These are phyloP conservation scores for Solanum hybrid DNA, from an alignment of 305 asterid genomes.

Conservation along the genomic window DNA sequence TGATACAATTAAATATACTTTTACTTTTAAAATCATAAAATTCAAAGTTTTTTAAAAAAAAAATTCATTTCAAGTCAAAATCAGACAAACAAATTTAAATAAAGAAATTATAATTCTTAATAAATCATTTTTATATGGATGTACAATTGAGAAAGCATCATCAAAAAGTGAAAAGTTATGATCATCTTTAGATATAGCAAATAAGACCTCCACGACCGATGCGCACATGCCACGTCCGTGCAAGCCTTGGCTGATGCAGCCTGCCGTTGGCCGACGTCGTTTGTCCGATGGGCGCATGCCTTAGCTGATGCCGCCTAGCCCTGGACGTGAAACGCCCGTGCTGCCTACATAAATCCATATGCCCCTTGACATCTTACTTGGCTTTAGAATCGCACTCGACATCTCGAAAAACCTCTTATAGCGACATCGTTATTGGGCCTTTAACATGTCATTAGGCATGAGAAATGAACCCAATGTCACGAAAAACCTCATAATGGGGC, in stretches of 20 bases:
- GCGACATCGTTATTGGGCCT: neutral
- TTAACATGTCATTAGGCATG: neutral
- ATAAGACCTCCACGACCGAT: neutral
- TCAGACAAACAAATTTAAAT: neutral
- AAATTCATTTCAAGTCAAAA: neutral
- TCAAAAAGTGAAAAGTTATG: neutral
- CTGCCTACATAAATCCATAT: neutral
- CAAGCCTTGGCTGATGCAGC: too few species aligned
- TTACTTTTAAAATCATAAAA: neutral
- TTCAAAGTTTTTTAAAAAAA: neutral
- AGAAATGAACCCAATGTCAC: neutral
- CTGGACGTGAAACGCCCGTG: neutral
- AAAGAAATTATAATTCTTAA: neutral
- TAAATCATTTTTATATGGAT: neutral
- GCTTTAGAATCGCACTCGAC: neutral
- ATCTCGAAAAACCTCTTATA: neutral
- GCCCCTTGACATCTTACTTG: neutral
- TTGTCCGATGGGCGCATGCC: too few species aligned
- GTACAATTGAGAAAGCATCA: neutral
- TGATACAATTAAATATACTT: too few species aligned
- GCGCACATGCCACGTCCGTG: too few species aligned
- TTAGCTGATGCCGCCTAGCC: too few species aligned
- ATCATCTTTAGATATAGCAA: neutral
- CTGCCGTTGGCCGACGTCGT: too few species aligned
- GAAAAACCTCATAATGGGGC: neutral